phyloP scores from a whole-genome alignment of 495 filamentous ascomycete species.

The Talaromyces trachyspermus region DNA sequence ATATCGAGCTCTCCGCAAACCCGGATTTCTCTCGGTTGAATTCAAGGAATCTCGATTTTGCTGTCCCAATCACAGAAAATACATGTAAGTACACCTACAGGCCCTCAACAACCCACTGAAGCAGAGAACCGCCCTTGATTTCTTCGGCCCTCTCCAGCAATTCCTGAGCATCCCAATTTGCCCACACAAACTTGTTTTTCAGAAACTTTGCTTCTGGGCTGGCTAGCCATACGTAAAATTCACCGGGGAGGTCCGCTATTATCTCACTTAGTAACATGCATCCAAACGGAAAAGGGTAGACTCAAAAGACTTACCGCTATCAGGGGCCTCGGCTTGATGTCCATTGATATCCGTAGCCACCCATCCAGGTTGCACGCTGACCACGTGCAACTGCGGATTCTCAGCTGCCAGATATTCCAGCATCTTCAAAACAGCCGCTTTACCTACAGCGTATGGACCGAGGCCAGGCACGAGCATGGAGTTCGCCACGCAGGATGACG shows the following conservation, averaged over 20 bases:
- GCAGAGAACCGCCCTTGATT: constrained; percentile 21
- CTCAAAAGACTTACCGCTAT: neutral
- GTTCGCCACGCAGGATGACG: neutral
- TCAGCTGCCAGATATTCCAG: constrained; percentile 4
- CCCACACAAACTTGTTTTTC: constrained; percentile 34
- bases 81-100: too few species aligned
- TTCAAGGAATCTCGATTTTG: too few species aligned
- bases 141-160: constrained; percentile 44
- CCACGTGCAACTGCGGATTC: constrained; percentile 33
- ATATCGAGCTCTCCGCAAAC: too few species aligned
- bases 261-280: too few species aligned
- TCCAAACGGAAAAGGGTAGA: neutral
- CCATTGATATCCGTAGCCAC: constrained; percentile 32
- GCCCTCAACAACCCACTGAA: too few species aligned
- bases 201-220: constrained; percentile 32
- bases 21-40: too few species aligned
- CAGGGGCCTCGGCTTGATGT: neutral
- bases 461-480: neutral
- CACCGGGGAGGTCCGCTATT: constrained; percentile 6
- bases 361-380: constrained; percentile 38
- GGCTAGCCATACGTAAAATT: constrained; percentile 30
- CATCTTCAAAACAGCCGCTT: neutral
- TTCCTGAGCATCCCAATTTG: constrained; percentile 47
- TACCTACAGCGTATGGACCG: neutral
- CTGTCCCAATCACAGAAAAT: too few species aligned